These are phyloP conservation scores for Rutidosis leptorrhynchoides DNA, from an alignment of 129 eudicot genomes.

Conservation along the genomic window DNA sequence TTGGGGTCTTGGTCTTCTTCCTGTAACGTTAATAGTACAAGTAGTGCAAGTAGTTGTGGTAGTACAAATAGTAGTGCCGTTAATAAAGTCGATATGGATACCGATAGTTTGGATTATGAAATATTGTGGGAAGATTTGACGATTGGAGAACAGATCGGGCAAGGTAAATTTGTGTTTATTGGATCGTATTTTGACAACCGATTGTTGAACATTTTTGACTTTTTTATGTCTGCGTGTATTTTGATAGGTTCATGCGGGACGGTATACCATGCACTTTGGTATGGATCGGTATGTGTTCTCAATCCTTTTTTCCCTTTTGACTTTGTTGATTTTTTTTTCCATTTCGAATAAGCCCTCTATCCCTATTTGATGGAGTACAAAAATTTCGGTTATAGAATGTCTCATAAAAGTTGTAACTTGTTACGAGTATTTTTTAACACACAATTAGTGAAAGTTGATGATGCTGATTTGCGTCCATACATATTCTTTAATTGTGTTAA, in stretches of 20 bases:
- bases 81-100: constrained; percentile 70
- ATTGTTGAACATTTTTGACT: neutral
- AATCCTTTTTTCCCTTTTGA: constrained; percentile 34
- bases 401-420: too few relatives aligned
- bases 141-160: constrained; percentile 94
- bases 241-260: constrained; percentile 94
- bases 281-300: constrained; percentile 94
- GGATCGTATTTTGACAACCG: constrained; percentile 5
- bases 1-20: constrained; percentile 78
- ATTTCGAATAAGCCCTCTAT: too few relatives aligned
- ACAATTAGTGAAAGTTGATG: neutral
- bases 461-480: constrained; percentile 4
- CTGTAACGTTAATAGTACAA: constrained; percentile 65
- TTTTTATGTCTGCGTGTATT: constrained; percentile 1
- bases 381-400: too few relatives aligned
- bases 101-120: constrained; percentile 80
- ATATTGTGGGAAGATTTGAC: constrained; percentile 92
- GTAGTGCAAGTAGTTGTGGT: constrained; percentile 85
- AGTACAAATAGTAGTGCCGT: constrained; percentile 74
- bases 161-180: constrained; percentile 51
- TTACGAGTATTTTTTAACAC: too few relatives aligned
- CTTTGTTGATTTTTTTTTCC: too few relatives aligned
- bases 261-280: constrained; percentile 96
- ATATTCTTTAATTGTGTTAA: constrained; percentile 4
- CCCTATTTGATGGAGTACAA: too few relatives aligned